phyloP scores from a whole-genome alignment of 345 rosid species.

The Geranium brycei region DNA sequence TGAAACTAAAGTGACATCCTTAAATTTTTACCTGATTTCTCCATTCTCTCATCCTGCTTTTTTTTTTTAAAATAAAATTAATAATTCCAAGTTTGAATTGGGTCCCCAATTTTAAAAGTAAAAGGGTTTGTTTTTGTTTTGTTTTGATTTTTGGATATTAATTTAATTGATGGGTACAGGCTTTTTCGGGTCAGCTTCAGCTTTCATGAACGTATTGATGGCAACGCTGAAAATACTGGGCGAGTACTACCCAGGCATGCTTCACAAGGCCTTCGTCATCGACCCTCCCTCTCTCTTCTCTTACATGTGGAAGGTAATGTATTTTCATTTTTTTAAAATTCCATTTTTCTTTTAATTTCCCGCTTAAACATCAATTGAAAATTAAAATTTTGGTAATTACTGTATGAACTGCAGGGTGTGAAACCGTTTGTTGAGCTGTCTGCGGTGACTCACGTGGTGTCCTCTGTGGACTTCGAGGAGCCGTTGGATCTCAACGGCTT shows the following conservation, averaged over 20 bases:
- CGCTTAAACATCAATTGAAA: too few relatives aligned
- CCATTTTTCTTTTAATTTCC: not conserved
- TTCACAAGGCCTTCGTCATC: conserved; percentile 68
- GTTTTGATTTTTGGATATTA: too few relatives aligned
- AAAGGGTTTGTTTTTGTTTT: too few relatives aligned
- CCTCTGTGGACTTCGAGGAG: conserved; percentile 65
- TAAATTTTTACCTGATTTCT: too few relatives aligned
- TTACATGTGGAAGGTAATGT: conserved; percentile 80
- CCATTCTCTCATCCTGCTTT: too few relatives aligned
- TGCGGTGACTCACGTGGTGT: conserved; percentile 44
- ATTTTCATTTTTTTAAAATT: too few relatives aligned
- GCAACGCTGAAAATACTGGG: conserved; percentile 66
- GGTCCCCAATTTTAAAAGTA: too few relatives aligned
- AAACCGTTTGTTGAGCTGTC: conserved; percentile 84
- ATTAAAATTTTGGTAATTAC: too few relatives aligned
- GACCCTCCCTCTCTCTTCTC: conserved; percentile 94
- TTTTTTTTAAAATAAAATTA: too few relatives aligned
- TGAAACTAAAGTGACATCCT: not conserved
- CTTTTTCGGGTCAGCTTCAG: conserved; percentile 88
- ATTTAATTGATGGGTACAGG: conserved; percentile 30
- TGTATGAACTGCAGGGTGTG: conserved; percentile 44
- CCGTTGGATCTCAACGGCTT: conserved; percentile 52
- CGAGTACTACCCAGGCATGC: conserved; percentile 75
- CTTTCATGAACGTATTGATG: conserved; percentile 63
- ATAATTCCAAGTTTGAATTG: not conserved